A percentile compares a stretch with the other conserved stretches of the same genome.
Conservation (phyloP, 129 eudicot genomes). For the Helianthus annuus region HanXRQr2.0-SUNRISE NC_035442.2:4145813-4146312, state of each 20-base stretch:
- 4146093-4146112: too few species aligned
- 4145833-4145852: conserved; percentile 30
- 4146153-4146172: too few species aligned
- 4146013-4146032: conserved; percentile 16
- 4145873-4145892: conserved; percentile 2
- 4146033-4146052: not conserved
- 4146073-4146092: too few species aligned
- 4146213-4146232: too few species aligned
- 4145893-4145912: conserved; percentile 2
- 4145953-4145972: conserved; percentile 25
- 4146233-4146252: too few species aligned
- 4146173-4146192: too few species aligned
- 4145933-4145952: not conserved
- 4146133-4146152: too few species aligned
- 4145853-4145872: conserved; percentile 18
- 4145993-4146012: conserved; percentile 29
- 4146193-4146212: too few species aligned
- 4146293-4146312: too few species aligned
- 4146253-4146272: too few species aligned
- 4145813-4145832: conserved; percentile 30
- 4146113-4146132: too few species aligned
- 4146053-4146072: not conserved
- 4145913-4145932: conserved; percentile 1
- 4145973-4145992: conserved; percentile 31
- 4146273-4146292: too few species aligned